Evolutionary conservation across 495 filamentous ascomycete species (phyloP), one percentile per base, ranked within the genome.

Genomic region (Pyrenula aspistea): DNA sequence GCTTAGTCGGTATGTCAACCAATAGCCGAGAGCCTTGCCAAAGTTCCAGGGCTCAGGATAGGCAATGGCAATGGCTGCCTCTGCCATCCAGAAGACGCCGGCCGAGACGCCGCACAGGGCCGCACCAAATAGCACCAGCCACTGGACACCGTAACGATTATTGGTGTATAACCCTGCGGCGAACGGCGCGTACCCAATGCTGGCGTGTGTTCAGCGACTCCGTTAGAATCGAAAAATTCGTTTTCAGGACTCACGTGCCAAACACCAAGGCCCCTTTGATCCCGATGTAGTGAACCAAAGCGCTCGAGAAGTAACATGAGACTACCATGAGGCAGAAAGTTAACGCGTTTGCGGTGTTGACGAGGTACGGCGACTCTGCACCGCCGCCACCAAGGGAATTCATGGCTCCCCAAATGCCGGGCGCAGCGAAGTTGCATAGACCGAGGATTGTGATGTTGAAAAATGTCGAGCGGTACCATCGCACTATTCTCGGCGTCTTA

Each of bases 331-430:
- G 73, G n/a, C 77, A 76, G 62, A 86, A 86, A 0, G 80, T 84
- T 2, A 86, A 65, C 0, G 82, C 79, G 63, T 86, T 86, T n/a
- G 81, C 83, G n/a, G 76, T 75, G 61, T 86, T 85, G 56, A 87
- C 79, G 12, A 87, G 74, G 56, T 82, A 77, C 4, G 84, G 84
- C n/a, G 67, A 72, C 56, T 80, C 73, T 25, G 76, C 72, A 2
- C 83, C 83, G 47, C 84, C 84, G 19, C 83, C 84, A 31, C 84
- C 83, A 15, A 86, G 74, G 0, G 77, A 80, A 66, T 86, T 86
- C 80, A 86, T 86, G 12, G 83, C 84, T 23, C 74, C 75, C 83
- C 83, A 86, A 59, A 86, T 78, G 0, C 84, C 84, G 0, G 84
- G 84, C 0, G 81, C 82, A 0, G 78, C 69, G 59, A 87, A 78